These are phyloP conservation scores for Eucalyptus cloeziana DNA, from an alignment of 345 rosid genomes.

Conservation along the genomic window DNA sequence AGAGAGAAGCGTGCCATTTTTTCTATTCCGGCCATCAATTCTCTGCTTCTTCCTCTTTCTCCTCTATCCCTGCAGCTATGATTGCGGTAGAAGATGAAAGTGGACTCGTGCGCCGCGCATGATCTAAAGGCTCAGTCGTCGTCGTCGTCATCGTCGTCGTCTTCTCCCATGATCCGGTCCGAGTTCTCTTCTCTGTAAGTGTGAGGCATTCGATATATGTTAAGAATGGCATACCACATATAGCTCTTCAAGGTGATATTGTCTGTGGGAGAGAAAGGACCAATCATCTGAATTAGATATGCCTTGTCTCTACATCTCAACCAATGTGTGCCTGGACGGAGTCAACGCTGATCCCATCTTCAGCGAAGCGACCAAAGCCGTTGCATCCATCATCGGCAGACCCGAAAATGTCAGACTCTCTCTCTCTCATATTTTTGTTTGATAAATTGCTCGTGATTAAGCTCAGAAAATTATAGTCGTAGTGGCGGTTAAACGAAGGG, in stretches of 20 bases:
- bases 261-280: neutral
- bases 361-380: constrained; percentile 57
- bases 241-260: neutral
- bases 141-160: neutral
- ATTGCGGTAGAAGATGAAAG: neutral
- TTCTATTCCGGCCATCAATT: neutral
- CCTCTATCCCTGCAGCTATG: neutral
- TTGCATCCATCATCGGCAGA: constrained; percentile 61
- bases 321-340: constrained; percentile 60
- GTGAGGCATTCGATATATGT: neutral
- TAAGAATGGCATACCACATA: neutral
- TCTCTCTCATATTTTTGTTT: neutral
- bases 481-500: neutral
- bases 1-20: neutral
- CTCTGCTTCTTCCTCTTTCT: neutral
- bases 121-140: neutral
- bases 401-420: constrained; percentile 42
- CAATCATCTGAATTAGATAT: constrained; percentile 1
- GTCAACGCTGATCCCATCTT: constrained; percentile 60
- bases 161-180: neutral
- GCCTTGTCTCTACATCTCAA: constrained; percentile 73
- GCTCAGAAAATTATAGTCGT: neutral
- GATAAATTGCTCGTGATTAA: neutral
- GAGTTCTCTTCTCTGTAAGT: neutral
- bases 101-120: neutral